Evolutionary conservation across 1,139 yeast genomes (phyloP), one percentile per base, ranked within the genome.

Genomic region (Meyerozyma guilliermondii): DNA sequence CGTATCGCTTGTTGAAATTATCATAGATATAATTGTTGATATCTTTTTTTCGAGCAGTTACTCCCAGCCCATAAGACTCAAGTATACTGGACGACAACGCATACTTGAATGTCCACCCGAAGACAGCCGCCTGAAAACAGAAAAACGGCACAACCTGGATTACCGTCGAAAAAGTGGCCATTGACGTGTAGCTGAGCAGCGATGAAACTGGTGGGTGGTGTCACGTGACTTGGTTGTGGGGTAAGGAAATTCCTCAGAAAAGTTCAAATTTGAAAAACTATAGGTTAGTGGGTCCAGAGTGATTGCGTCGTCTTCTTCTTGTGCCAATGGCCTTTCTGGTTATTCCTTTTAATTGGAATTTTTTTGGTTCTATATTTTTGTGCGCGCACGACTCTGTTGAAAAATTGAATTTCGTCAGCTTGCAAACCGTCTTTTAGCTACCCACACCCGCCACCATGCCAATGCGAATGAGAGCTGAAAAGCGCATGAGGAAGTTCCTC

Each of bases 401-500:
- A 37, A 37, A 37, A 37, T 20, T 37, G 35, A 7, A 22, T 9
- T 16, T 22, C 20, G 14, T 20, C 14, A 33, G 16, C 38, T 34
- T 11, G 17, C n/a, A 27, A 13, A 22, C 18, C 31, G 14, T 34
- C 16, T 27, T 39, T 13, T 10, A 39, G 8, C 27, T 36, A 13
- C 20, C 40, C 34, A 24, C 35, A 47, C 39, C 35, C 16, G 27
- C 42, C 58, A 64, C 50, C 47, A 71, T 71, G 76, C 63, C 71
- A 39, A 68, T 68, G 72, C 68, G 65, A 50, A 60, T 69, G 55
- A 68, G 73, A 55, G 63, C 76, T 14, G 78, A 71, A 54, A 72
- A 72, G 67, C 68, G 63, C 65, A 73, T 73, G 76, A 62, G 77
- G 51, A 72, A 72, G 64, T 70, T 63, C 57, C 75, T 72, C 58